Percentiles rank a stretch among this genome's conserved stretches.
Evolutionary conservation across 139 green algal species (phyloP).

Genomic region (Edaphochlamys debaryana): DNA sequence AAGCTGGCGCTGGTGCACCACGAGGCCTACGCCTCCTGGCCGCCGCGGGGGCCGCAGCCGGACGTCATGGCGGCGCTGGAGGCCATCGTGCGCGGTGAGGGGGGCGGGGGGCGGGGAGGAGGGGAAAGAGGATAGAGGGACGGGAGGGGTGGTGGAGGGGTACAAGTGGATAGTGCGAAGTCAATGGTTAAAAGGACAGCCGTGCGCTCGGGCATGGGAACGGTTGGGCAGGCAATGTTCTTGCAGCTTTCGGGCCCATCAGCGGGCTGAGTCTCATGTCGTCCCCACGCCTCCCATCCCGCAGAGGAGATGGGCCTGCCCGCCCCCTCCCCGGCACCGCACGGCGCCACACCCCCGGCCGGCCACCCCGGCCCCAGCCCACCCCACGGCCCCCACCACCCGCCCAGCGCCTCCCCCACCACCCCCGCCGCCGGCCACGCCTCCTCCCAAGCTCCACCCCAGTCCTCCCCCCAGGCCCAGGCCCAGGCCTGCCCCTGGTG

Average conservation of each 20-base stretch:
- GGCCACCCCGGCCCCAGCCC: not conserved
- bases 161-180: not conserved
- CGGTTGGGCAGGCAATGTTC: too few species aligned
- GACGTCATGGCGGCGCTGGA: not conserved
- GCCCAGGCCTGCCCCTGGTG: not conserved
- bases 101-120: not conserved
- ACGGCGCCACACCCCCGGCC: not conserved
- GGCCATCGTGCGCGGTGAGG: slow-evolving; percentile 15
- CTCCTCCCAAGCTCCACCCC: not conserved
- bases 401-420: not conserved
- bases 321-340: not conserved
- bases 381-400: not conserved
- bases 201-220: too few species aligned
- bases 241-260: too few species aligned
- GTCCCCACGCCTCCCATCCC: not conserved
- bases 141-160: not conserved
- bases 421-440: not conserved
- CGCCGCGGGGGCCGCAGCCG: not conserved
- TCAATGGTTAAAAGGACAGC: too few species aligned
- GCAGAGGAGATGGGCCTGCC: not conserved
- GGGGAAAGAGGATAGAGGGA: not conserved
- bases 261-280: too few species aligned
- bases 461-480: not conserved
- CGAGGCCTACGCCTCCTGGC: slow-evolving; percentile 18
- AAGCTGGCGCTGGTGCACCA: slow-evolving; percentile 39